Conservation (phyloP, 148 eudicot genomes). For the Rhododendron mucronatum region DNA sequence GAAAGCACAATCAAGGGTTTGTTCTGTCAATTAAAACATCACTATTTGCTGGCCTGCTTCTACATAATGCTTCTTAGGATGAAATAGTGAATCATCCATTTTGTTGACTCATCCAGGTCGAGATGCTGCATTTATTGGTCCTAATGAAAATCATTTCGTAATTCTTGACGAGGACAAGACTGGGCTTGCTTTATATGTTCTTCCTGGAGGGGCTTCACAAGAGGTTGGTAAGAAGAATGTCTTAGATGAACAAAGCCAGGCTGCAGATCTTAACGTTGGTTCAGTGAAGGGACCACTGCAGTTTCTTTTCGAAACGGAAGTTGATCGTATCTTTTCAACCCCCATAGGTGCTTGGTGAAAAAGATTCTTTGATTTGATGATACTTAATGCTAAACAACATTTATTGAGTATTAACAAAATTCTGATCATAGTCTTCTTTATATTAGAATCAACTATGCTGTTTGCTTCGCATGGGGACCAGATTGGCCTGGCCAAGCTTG, state of each 20-base stretch:
- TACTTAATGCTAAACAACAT: neutral
- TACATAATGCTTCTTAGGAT: neutral
- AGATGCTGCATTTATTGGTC: conserved; percentile 94
- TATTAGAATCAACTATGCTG: conserved; percentile 81
- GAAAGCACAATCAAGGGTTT: conserved; percentile 66
- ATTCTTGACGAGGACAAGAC: conserved; percentile 89
- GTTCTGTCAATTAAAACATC: conserved; percentile 16
- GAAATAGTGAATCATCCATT: neutral
- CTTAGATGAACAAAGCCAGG: conserved; percentile 56
- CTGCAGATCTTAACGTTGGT: conserved; percentile 44
- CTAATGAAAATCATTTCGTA: conserved; percentile 79
- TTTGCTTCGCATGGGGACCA: conserved; percentile 89
- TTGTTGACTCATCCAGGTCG: conserved; percentile 42
- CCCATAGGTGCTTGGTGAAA: conserved; percentile 65
- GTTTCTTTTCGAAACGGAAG: conserved; percentile 89
- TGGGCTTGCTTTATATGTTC: conserved; percentile 69
- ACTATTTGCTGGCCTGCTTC: neutral
- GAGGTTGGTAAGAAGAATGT: conserved; percentile 57
- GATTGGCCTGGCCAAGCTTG: conserved; percentile 85
- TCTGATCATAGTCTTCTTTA: conserved; percentile 28
- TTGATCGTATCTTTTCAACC: conserved; percentile 90
- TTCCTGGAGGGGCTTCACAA: conserved; percentile 69
- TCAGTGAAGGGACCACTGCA: conserved; percentile 83
- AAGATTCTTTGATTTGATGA: neutral
- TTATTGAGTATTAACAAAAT: neutral